phyloP scores from a whole-genome alignment of 495 filamentous ascomycete species.

The Glonium stellatum region DNA sequence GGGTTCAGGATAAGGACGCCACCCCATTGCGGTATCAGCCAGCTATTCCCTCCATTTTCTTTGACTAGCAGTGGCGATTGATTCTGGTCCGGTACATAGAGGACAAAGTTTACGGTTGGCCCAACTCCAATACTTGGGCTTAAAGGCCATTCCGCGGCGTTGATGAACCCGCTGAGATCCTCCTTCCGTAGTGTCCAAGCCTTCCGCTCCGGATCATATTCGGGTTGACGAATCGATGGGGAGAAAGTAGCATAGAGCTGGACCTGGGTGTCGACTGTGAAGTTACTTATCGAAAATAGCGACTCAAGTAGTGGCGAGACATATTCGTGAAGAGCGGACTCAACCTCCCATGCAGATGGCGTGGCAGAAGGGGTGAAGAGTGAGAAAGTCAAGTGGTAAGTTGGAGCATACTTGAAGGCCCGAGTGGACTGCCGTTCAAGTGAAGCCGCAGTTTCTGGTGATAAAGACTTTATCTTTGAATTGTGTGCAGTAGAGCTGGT shows the following conservation, averaged over 20 bases:
- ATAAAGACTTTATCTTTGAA: slow-evolving; percentile 33
- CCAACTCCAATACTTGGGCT: slow-evolving; percentile 88
- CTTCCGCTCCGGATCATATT: slow-evolving; percentile 45
- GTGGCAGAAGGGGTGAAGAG: slow-evolving; percentile 71
- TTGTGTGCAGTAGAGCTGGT: slow-evolving; percentile 31
- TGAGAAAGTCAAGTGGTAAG: slow-evolving; percentile 93
- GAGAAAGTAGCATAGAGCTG: slow-evolving; percentile 80
- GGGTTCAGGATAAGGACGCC: slow-evolving; percentile 77
- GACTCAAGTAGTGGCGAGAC: slow-evolving; percentile 72
- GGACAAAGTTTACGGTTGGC: slow-evolving; percentile 90
- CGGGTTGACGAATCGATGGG: slow-evolving; percentile 60
- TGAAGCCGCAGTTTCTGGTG: slow-evolving; percentile 43
- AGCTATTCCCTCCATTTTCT: slow-evolving; percentile 70
- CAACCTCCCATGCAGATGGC: slow-evolving; percentile 89
- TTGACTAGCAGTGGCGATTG: slow-evolving; percentile 61
- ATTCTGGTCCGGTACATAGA: slow-evolving; percentile 64
- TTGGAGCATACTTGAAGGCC: slow-evolving; percentile 84
- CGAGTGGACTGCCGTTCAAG: slow-evolving; percentile 61
- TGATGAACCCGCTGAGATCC: slow-evolving; percentile 89
- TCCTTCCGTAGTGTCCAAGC: slow-evolving; percentile 72
- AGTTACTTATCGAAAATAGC: slow-evolving; percentile 79
- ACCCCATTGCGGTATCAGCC: slow-evolving; percentile 96
- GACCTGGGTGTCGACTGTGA: slow-evolving; percentile 93
- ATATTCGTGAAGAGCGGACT: slow-evolving; percentile 72
- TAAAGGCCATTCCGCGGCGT: slow-evolving; percentile 94